These are phyloP conservation scores for Neurospora sp. DNA, from an alignment of 495 filamentous ascomycete species.

Conservation along the genomic window DNA sequence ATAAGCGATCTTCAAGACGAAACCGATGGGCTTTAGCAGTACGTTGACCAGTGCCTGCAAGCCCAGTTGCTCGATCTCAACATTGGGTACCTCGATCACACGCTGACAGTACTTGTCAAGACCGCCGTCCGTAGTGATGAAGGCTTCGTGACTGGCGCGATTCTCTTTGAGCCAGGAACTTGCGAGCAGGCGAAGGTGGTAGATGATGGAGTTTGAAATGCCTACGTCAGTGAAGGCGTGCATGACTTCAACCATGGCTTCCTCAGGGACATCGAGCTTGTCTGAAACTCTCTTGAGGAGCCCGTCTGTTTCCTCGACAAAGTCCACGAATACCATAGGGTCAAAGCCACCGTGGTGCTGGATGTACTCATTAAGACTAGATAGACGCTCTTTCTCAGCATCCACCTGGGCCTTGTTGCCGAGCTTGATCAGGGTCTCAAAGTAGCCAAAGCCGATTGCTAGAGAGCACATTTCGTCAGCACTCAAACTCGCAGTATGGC, in stretches of 20 bases:
- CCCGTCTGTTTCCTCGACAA: slow-evolving; percentile 61
- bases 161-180: slow-evolving; percentile 79
- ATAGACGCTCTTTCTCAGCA: slow-evolving; percentile 60
- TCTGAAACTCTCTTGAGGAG: slow-evolving; percentile 53
- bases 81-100: slow-evolving; percentile 60
- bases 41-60: slow-evolving; percentile 68
- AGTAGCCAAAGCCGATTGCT: slow-evolving; percentile 92
- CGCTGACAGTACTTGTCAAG: slow-evolving; percentile 62
- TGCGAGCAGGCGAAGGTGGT: slow-evolving; percentile 62
- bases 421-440: slow-evolving; percentile 65
- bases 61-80: slow-evolving; percentile 85
- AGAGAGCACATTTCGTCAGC: slow-evolving; percentile 3
- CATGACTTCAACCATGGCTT: slow-evolving; percentile 51
- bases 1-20: slow-evolving; percentile 81
- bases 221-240: slow-evolving; percentile 66
- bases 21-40: slow-evolving; percentile 66
- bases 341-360: slow-evolving; percentile 55
- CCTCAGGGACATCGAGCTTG: slow-evolving; percentile 41
- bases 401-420: slow-evolving; percentile 55
- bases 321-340: slow-evolving; percentile 66
- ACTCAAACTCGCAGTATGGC: neutral
- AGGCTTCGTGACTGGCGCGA: slow-evolving; percentile 56
- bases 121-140: slow-evolving; percentile 43
- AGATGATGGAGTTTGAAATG: slow-evolving; percentile 61
- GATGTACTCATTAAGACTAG: slow-evolving; percentile 59